Evolutionary conservation across 2,329 filamentous ascomycete genomes (phyloP), one percentile per base, ranked within the genome.

Genomic region (Xylariaceae sp.): DNA sequence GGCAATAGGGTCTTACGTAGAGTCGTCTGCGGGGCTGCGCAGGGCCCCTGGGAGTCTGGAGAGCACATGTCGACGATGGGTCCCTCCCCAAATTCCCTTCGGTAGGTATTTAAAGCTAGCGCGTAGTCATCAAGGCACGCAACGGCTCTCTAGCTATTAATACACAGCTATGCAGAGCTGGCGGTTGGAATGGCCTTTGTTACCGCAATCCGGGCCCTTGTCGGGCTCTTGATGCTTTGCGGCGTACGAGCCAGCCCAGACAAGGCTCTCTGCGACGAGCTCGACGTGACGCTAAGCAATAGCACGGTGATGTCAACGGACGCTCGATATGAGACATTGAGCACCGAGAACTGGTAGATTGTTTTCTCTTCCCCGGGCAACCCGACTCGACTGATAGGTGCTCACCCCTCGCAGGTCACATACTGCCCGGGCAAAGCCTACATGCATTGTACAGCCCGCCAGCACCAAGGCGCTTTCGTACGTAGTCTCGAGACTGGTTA

Each of bases 371-470:
- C 21, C 2, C 4, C 9, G 48, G 9, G 14, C 2, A 29, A 29
- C 26, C 3, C n/a, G 16, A 49, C n/a, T 7, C 5, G 20, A 10
- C 19, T 32, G 42, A 54, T 56, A 5, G 55, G 40, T 50, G 20
- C 37, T n/a, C 48, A 14, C 23, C 3, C 23, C 20, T 21, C 41
- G 20, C 48, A 66, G 65, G 65, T 62, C 65, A 20, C 61, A 67
- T 42, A 65, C 62, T 6, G 61, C 63, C 16, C 67, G 63, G 64
- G 62, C 59, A 16, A 63, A 59, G 19, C 66, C 63, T 20, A 42
- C 59, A 40, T 68, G 66, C 40, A 61, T 67, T 46, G 48, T 66
- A 29, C 60, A 59, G 20, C 64, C 65, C n/a, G 48, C 43, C 6
- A 62, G 42, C 7, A 42, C 52, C 2, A 16, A 60, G 23, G 58